These are phyloP conservation scores for Russula earlei DNA, from an alignment of 768 basidiomycete species.

Conservation along the genomic window DNA sequence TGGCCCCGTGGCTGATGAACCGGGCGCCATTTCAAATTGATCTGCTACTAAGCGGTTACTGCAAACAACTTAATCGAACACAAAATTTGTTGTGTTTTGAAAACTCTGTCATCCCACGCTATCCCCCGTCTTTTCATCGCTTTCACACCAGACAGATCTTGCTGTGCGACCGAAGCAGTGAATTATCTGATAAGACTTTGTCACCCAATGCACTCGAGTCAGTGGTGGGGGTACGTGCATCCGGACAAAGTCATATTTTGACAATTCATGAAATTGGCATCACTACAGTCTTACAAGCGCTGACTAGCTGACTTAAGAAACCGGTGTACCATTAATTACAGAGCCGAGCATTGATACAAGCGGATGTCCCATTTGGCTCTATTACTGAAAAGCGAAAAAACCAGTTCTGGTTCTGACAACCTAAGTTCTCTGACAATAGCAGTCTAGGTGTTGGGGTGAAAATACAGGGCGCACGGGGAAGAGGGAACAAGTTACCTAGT, in stretches of 20 bases:
- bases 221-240: neutral
- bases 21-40: conserved; percentile 12
- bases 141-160: neutral
- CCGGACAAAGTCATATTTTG: neutral
- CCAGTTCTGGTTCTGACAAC: neutral
- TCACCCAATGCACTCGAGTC: neutral
- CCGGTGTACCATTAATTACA: neutral
- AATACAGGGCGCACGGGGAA: neutral
- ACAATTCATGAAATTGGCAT: neutral
- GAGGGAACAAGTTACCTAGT: neutral
- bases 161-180: neutral
- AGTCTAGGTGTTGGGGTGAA: neutral
- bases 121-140: neutral
- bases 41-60: no score
- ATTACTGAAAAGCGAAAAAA: neutral
- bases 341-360: neutral
- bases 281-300: neutral
- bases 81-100: neutral
- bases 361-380: neutral
- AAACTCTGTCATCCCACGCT: no score
- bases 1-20: no score
- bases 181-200: conserved; percentile 5
- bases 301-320: neutral
- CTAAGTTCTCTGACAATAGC: neutral
- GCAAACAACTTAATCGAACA: neutral